Evolutionary conservation across 2,329 filamentous ascomycete genomes (phyloP).

Genomic region (Colletotrichum salicis): DNA sequence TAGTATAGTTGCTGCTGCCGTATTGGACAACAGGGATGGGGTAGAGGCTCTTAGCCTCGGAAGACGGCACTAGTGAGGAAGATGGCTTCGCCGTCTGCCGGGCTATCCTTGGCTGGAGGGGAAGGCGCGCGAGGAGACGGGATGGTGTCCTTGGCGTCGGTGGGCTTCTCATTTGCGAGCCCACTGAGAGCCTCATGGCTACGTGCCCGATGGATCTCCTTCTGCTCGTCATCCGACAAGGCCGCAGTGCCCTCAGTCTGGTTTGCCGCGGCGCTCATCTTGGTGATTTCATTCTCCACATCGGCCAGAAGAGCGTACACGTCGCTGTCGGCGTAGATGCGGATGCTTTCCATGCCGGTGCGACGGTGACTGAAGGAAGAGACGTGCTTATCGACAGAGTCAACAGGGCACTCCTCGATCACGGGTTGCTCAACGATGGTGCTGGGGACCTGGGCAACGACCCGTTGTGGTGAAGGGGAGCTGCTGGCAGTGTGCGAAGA

Average conservation of each 20-base stretch:
- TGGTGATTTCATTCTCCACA: constrained; percentile 70
- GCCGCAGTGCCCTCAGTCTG: constrained; percentile 48
- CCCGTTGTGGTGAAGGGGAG: constrained; percentile 62
- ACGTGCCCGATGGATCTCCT: constrained; percentile 56
- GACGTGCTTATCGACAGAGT: constrained; percentile 39
- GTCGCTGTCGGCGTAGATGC: constrained; percentile 74
- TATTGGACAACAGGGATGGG: constrained; percentile 8
- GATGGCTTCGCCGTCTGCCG: constrained; percentile 29
- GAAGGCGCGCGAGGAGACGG: constrained; percentile 41
- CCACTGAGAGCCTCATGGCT: constrained; percentile 64
- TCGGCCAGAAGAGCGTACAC: constrained; percentile 74
- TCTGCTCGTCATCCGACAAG: constrained; percentile 50
- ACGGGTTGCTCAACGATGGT: constrained; percentile 65
- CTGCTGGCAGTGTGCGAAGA: constrained; percentile 48
- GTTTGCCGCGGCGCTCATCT: constrained; percentile 47
- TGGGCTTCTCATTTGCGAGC: constrained; percentile 32
- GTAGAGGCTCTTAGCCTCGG: constrained; percentile 25
- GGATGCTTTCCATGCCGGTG: constrained; percentile 70
- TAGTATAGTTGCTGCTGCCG: neutral
- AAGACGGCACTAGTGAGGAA: constrained; percentile 39
- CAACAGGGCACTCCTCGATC: constrained; percentile 53
- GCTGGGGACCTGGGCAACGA: constrained; percentile 64
- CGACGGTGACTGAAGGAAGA: constrained; percentile 45
- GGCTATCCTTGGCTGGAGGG: constrained; percentile 34
- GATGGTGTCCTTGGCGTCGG: constrained; percentile 42